A percentile compares a stretch with the other conserved stretches of the same genome.
Conservation (phyloP, 1,139 yeast genomes). For the Nadsonia starkeyi-henricii region DNA sequence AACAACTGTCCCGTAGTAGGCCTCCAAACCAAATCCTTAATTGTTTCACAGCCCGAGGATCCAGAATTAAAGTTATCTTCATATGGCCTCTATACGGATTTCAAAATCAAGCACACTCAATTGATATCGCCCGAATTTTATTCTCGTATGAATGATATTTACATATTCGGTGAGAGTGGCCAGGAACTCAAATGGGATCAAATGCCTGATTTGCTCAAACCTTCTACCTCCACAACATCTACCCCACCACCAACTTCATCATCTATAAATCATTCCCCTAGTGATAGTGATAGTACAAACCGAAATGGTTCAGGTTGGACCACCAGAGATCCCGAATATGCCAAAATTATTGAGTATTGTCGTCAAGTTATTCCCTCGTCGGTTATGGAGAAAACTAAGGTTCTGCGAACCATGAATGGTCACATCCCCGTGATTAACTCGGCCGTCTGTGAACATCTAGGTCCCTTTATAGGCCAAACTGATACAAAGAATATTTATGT, state of each 20-base stretch:
- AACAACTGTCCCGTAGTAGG: conserved; percentile 92
- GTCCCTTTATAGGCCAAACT: conserved; percentile 89
- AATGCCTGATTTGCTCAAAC: conserved; percentile 32
- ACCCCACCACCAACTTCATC: too few relatives aligned
- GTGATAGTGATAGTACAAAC: conserved; percentile 84
- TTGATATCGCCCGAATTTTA: conserved; percentile 86
- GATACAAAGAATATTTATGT: conserved; percentile 63
- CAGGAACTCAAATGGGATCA: conserved; percentile 32
- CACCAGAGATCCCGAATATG: neutral
- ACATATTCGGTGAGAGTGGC: conserved; percentile 87
- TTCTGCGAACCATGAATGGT: conserved; percentile 83
- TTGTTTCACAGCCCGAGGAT: conserved; percentile 56
- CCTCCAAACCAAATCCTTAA: conserved; percentile 85
- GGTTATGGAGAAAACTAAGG: conserved; percentile 22
- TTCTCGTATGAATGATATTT: conserved; percentile 90
- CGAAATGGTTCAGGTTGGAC: conserved; percentile 35
- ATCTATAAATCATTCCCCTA: conserved; percentile 41
- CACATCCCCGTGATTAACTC: conserved; percentile 88
- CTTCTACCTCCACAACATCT: too few relatives aligned
- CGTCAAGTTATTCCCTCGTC: neutral
- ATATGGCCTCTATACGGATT: conserved; percentile 86
- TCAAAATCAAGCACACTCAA: conserved; percentile 48
- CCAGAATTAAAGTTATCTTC: conserved; percentile 43
- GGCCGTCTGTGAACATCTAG: conserved; percentile 59
- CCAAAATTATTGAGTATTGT: neutral